Base-by-base conservation (phyloP, 345 rosid species). In the Trapa bicornis region DNA sequence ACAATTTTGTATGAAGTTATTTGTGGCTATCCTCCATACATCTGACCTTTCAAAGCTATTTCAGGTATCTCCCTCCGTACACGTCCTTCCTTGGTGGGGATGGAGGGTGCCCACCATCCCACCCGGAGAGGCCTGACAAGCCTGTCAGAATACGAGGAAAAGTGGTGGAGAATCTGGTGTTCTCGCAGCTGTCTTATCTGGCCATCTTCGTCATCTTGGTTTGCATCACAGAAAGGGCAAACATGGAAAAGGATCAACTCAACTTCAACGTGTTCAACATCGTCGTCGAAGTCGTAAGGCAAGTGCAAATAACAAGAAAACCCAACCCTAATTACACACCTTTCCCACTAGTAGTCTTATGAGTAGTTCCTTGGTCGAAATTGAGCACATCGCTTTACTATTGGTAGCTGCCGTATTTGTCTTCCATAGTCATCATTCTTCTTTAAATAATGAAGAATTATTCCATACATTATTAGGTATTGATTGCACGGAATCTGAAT, bases 51-150 rank as follows among this genome's bases (percentile, higher is more conserved):
- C 29, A 22, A 22, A 22, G 29, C 29, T 22, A 22, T 3, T 63
- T 11, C 50, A 77, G 83, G 83, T 79, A 77, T 45, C 81, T 82
- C 54, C 83, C 81, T 1, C 83, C 83, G 0, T 75, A 82, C 39
- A 69, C 80, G 6, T 68, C 76, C 2, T 79, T 75, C 39, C 16
- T 72, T 8, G 43, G 43, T 8, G 36, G 13, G 3, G 70, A 68
- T 5, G 60, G 47, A 32, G 17, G 62, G 42, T 48, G 62, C 39
- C 47, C 17, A 6, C 22, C 43, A 42, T 32, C n/a, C 41, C 16
- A 35, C n/a, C 16, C 36, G 47, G 41, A 54, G 14, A 7, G 53
- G 15, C 29, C 29, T 22, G 22, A 6, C 16, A 45, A 39, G 52
- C 63, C 13, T 12, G 29, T 22, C 29, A 65, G 35, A 38, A 39